phyloP scores from a whole-genome alignment of 805 yeast genomes.

The Ogataea henricii region DNA sequence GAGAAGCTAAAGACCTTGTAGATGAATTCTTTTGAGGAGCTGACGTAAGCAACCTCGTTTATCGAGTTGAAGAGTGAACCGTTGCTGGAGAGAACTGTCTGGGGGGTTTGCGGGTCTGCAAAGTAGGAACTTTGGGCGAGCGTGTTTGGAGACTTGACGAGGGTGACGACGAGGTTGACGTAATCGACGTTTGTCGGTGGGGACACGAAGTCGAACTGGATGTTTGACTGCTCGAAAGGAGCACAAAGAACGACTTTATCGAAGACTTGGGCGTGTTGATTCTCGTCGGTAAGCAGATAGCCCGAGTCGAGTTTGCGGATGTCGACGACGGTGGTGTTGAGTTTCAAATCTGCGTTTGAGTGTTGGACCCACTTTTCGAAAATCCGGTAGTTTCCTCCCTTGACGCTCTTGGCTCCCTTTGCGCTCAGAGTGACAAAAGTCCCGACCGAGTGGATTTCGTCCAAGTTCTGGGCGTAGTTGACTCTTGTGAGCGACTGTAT shows the following conservation, averaged over 20 bases:
- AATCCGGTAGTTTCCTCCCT: conserved; percentile 50
- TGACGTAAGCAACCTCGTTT: conserved; percentile 32
- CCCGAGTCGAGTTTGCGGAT: conserved; percentile 14
- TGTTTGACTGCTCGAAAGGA: conserved; percentile 38
- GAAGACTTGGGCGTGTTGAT: conserved; percentile 24
- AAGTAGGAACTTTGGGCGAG: conserved; percentile 20
- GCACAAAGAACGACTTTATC: conserved; percentile 51
- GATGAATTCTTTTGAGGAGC: conserved; percentile 33
- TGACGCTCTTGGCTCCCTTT: conserved; percentile 35
- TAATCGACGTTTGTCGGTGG: conserved; percentile 22
- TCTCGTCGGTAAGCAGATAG: conserved; percentile 5
- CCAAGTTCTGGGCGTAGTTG: conserved; percentile 45
- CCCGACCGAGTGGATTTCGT: conserved; percentile 45
- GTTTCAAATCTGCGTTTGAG: conserved; percentile 37
- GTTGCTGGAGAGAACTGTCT: conserved; percentile 30
- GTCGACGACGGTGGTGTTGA: conserved; percentile 34
- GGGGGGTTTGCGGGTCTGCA: conserved; percentile 24
- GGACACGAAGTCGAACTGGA: conserved; percentile 18
- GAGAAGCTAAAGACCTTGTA: conserved; percentile 44
- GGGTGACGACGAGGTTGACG: conserved; percentile 39
- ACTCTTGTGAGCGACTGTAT: conserved; percentile 45
- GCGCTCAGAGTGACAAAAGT: conserved; percentile 44
- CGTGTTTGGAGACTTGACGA: conserved; percentile 27
- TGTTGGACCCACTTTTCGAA: conserved; percentile 40
- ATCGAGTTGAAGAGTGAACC: conserved; percentile 38